phyloP scores from a whole-genome alignment of 805 yeast species.

The Saccharomycopsis javanensis region DNA sequence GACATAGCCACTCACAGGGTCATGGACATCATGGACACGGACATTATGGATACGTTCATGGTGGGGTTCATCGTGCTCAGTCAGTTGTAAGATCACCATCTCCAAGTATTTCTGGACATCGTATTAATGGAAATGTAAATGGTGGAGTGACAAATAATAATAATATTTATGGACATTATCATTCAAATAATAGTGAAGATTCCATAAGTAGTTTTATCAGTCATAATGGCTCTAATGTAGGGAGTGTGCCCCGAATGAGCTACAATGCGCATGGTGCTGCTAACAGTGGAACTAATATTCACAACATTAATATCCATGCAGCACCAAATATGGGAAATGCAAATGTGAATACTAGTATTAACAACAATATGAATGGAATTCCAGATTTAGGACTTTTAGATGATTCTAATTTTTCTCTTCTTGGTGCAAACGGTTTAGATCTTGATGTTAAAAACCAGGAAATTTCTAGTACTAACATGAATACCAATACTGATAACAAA shows the following conservation, averaged over 20 bases:
- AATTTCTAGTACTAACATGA: not conserved
- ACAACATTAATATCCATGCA: not conserved
- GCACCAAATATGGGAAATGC: not conserved
- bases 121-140: not conserved
- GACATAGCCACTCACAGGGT: conserved; percentile 1
- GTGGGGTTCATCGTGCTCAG: conserved; percentile 1
- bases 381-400: not conserved
- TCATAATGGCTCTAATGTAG: conserved; percentile 1
- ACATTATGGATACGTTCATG: not conserved
- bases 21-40: not conserved
- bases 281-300: conserved; percentile 1
- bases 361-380: not conserved
- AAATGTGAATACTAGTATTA: not conserved
- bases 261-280: not conserved
- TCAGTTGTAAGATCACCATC: conserved; percentile 1
- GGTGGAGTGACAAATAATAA: not conserved
- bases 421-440: not conserved
- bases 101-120: not conserved
- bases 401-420: not conserved
- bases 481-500: not conserved
- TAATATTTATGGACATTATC: not conserved
- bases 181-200: conserved; percentile 16
- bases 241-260: not conserved
- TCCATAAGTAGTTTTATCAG: conserved; percentile 13
- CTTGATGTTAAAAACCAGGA: not conserved